Conservation (phyloP, 2,329 filamentous ascomycete species). For the Neospermospora avenae region DNA sequence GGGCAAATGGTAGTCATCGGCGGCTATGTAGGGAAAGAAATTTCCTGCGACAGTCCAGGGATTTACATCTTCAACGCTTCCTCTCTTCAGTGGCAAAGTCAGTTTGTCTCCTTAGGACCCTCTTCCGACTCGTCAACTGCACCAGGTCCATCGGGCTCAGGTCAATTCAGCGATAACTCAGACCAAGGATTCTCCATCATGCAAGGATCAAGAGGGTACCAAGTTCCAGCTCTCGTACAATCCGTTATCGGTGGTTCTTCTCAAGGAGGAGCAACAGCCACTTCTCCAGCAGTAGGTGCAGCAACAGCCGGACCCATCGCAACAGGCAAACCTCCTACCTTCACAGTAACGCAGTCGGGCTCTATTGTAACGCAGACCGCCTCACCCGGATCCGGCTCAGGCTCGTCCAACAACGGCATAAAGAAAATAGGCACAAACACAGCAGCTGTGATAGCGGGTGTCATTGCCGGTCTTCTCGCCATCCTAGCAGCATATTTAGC, state of each 20-base stretch:
- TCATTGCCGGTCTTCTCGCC: slow-evolving; percentile 64
- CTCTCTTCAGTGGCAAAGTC: slow-evolving; percentile 58
- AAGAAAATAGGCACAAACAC: slow-evolving; percentile 33
- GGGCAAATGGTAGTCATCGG: slow-evolving; percentile 69
- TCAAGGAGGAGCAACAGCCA: slow-evolving; percentile 63
- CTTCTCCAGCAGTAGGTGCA: slow-evolving; percentile 56
- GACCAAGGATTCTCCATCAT: slow-evolving; percentile 40
- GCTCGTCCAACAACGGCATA: slow-evolving; percentile 32
- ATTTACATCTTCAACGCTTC: slow-evolving; percentile 73
- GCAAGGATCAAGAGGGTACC: slow-evolving; percentile 60
- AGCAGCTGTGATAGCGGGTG: slow-evolving; percentile 46
- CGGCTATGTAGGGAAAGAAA: slow-evolving; percentile 60
- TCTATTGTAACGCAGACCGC: slow-evolving; percentile 42
- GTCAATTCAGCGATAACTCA: slow-evolving; percentile 1
- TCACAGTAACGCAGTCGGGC: slow-evolving; percentile 57
- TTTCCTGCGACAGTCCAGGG: slow-evolving; percentile 63
- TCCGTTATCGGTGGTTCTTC: slow-evolving; percentile 58
- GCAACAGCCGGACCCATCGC: slow-evolving; percentile 68
- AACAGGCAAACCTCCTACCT: slow-evolving; percentile 66
- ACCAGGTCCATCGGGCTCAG: slow-evolving; percentile 37
- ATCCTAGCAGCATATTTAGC: slow-evolving; percentile 62
- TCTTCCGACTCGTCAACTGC: slow-evolving; percentile 15
- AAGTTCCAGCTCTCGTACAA: slow-evolving; percentile 61
- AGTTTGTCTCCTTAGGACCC: slow-evolving; percentile 51
- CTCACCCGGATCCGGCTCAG: slow-evolving; percentile 34